These are phyloP conservation scores for Penicillium cinerascens DNA, from an alignment of 495 filamentous ascomycete genomes.

Conservation along the genomic window DNA sequence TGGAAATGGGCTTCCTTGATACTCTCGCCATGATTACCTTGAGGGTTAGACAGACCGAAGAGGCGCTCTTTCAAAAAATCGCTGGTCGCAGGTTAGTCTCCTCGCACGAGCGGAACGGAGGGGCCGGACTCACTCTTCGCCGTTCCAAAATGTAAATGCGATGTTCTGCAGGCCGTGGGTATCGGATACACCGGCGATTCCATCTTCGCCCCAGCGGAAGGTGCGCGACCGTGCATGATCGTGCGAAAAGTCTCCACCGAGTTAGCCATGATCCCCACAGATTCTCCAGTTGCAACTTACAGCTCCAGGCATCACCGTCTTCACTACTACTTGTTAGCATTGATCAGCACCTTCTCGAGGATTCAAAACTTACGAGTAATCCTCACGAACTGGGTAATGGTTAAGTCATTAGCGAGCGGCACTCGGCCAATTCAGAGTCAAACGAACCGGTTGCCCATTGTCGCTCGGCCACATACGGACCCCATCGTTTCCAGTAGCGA, in stretches of 20 bases:
- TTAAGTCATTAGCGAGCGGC: conserved; percentile 23
- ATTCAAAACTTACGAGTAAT: conserved; percentile 69
- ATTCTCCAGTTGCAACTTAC: conserved; percentile 50
- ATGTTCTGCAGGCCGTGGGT: conserved; percentile 87
- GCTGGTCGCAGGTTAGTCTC: conserved; percentile 38
- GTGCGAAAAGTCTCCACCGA: conserved; percentile 75
- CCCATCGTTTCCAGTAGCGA: conserved; percentile 93
- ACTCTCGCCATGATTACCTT: conserved; percentile 95
- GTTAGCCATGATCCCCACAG: not conserved
- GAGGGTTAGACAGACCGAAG: conserved; percentile 90
- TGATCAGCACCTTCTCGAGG: not conserved
- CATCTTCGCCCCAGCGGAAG: conserved; percentile 95
- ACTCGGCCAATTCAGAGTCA: conserved; percentile 5
- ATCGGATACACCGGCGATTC: conserved; percentile 93
- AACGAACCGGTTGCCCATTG: conserved; percentile 84
- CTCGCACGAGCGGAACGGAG: not conserved
- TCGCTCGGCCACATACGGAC: conserved; percentile 58
- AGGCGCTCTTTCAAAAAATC: conserved; percentile 91
- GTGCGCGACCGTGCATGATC: conserved; percentile 83
- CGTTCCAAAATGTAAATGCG: conserved; percentile 96
- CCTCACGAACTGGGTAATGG: conserved; percentile 70
- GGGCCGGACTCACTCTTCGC: conserved; percentile 69
- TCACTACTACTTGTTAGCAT: conserved; percentile 32
- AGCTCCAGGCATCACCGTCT: conserved; percentile 94
- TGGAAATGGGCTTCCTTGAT: conserved; percentile 97